Conservation (phyloP, 768 basidiomycete species). For the Leccinum imitatum region DNA sequence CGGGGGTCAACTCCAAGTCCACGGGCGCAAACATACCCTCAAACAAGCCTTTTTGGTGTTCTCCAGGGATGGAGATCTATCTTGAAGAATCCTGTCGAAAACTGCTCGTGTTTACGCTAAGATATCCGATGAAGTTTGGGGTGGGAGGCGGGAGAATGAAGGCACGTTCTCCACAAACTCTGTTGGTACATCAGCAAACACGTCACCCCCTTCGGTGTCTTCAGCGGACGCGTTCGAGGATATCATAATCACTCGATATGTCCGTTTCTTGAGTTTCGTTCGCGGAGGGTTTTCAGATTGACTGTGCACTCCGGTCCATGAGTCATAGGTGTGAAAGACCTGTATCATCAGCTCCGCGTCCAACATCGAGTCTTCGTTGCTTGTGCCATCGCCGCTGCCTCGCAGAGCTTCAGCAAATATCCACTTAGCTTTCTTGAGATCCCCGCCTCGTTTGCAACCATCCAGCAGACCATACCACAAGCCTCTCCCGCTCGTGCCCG, state of each 20-base stretch:
- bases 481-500: slow-evolving; percentile 39
- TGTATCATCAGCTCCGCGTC: slow-evolving; percentile 77
- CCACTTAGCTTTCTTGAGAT: slow-evolving; percentile 82
- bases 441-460: slow-evolving; percentile 84
- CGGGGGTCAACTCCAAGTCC: slow-evolving; percentile 42
- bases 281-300: slow-evolving; percentile 1
- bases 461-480: slow-evolving; percentile 85
- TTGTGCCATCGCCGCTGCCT: slow-evolving; percentile 20
- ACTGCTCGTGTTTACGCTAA: slow-evolving; percentile 66
- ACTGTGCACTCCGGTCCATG: slow-evolving; percentile 25
- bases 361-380: slow-evolving; percentile 34
- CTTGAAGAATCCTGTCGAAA: slow-evolving; percentile 57
- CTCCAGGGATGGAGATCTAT: slow-evolving; percentile 23
- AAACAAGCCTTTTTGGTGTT: slow-evolving; percentile 10
- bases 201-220: slow-evolving; percentile 1
- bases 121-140: slow-evolving; percentile 72
- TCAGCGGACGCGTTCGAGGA: slow-evolving; percentile 5
- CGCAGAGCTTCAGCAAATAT: slow-evolving; percentile 77
- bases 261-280: slow-evolving; percentile 6
- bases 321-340: slow-evolving; percentile 80
- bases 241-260: neutral
- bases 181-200: slow-evolving; percentile 3
- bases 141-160: slow-evolving; percentile 54
- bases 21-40: slow-evolving; percentile 56
- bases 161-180: slow-evolving; percentile 9